Conservation (phyloP, 2,329 filamentous ascomycete species). For the Leptodontidium sp. region DNA sequence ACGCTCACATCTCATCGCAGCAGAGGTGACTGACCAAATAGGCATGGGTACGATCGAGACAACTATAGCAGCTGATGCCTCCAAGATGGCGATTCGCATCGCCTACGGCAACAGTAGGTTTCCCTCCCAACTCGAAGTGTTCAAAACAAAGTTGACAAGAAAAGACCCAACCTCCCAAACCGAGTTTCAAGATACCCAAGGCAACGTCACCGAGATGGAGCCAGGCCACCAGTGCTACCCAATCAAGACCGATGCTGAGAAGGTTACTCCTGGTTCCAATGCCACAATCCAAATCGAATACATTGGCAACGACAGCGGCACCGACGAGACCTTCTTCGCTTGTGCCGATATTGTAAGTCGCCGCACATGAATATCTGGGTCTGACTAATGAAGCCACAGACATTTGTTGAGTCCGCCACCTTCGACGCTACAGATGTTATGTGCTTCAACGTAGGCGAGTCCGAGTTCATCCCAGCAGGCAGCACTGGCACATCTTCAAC, state of each 20-base stretch:
- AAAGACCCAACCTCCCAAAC: slow-evolving; percentile 54
- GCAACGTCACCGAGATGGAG: slow-evolving; percentile 50
- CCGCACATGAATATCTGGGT: background rate
- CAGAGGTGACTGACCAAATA: slow-evolving; percentile 40
- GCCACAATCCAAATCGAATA: slow-evolving; percentile 60
- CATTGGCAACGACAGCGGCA: slow-evolving; percentile 51
- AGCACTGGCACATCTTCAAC: slow-evolving; percentile 14
- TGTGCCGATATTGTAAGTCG: slow-evolving; percentile 55
- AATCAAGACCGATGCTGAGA: slow-evolving; percentile 48
- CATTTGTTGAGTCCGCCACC: slow-evolving; percentile 49
- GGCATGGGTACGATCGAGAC: slow-evolving; percentile 63
- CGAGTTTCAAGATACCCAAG: slow-evolving; percentile 49
- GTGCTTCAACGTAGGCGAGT: slow-evolving; percentile 36
- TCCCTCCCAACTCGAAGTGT: background rate
- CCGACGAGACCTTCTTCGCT: slow-evolving; percentile 57
- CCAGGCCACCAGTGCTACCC: slow-evolving; percentile 57
- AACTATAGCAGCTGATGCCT: slow-evolving; percentile 65
- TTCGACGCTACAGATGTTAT: slow-evolving; percentile 24
- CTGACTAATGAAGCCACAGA: slow-evolving; percentile 31
- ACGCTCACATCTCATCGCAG: background rate
- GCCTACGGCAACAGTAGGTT: slow-evolving; percentile 58
- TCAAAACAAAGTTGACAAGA: background rate
- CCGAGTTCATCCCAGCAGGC: slow-evolving; percentile 27
- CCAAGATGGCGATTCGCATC: slow-evolving; percentile 60
- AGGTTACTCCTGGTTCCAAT: slow-evolving; percentile 52